phyloP scores from a whole-genome alignment of 2,329 filamentous ascomycete species.

The Aspergillus niger region DNA sequence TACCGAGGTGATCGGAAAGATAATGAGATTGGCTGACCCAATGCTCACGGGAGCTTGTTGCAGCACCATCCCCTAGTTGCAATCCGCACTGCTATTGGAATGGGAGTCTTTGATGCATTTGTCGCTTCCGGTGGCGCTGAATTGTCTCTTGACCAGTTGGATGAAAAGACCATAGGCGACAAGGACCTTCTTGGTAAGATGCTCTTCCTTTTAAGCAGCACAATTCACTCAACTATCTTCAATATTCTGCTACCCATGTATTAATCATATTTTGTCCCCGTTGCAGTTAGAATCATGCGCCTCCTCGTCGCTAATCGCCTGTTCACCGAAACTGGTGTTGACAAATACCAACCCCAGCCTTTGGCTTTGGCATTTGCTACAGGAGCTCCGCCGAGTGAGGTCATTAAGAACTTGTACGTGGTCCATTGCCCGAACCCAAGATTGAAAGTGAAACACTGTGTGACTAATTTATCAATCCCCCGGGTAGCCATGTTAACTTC shows the following conservation, averaged over 20 bases:
- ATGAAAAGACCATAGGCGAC: no score
- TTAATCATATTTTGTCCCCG: no score
- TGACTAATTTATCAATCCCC: no score
- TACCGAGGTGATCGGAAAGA: no score
- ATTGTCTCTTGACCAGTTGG: neutral
- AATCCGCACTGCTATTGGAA: no score
- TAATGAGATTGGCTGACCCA: no score
- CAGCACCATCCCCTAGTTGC: constrained; percentile 32
- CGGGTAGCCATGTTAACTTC: constrained; percentile 23
- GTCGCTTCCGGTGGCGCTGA: constrained; percentile 24
- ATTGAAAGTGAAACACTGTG: no score
- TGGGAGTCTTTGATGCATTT: no score
- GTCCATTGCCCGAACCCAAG: neutral
- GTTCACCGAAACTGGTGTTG: constrained; percentile 34
- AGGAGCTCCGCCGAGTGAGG: no score
- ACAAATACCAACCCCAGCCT: constrained; percentile 30
- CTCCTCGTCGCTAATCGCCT: constrained; percentile 39
- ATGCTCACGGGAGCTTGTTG: constrained; percentile 19
- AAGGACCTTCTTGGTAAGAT: neutral
- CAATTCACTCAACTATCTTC: neutral
- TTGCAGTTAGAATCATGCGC: constrained; percentile 33
- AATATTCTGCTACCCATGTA: no score
- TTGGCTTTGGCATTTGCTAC: no score
- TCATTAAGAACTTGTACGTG: no score
- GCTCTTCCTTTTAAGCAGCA: neutral